Base-by-base conservation (phyloP, 305 asterid genomes). In the Caryopteris hybrid region DNA sequence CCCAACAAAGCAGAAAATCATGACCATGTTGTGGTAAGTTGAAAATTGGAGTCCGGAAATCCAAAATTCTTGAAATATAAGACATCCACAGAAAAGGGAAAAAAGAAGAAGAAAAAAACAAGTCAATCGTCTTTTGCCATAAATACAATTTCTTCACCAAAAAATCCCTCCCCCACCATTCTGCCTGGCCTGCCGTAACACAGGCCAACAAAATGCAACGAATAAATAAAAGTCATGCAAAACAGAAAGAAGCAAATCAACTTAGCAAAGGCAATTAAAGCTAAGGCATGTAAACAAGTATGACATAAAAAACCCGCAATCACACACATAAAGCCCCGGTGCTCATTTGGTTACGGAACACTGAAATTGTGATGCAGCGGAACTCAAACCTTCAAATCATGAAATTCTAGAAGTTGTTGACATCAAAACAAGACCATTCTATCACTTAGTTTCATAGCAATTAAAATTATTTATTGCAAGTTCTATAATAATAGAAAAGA, bases 1-100 rank as follows among this genome's bases (percentile, higher is more conserved):
- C n/a, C 45, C 69, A 75, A 70, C 62, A 61, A 27, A 68, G 42
- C 60, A 45, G n/a, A 61, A 65, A 60, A 25, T 64, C 45, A 43
- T 42, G 16, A 46, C 16, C 10, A 6, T 33, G 59, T 25, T 33
- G 59, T 25, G 23, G 23, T 4, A 27, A 25, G 34, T 39, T 58
- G 22, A 21, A 60, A 60, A 17, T 16, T 2, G 18, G 42, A 34
- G 16, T 17, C 53, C 17, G 25, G 53, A 16, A 4, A 5, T 17
- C 31, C 47, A 34, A 59, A 59, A 13, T 34, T 4, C 41, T 34
- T 8, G 22, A 12, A 17, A 17, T 23, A 23, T 25, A 42, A 6
- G 25, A 23, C n/a, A 25, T 42, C 54, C 39, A n/a, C 21, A 18
- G 48, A 2, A 59, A 41, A 31, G 4, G 5, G 4, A 31, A 31